Base-by-base conservation (phyloP, 192 early-diverging fungal genomes). In the Paraglomus occultum region DNA sequence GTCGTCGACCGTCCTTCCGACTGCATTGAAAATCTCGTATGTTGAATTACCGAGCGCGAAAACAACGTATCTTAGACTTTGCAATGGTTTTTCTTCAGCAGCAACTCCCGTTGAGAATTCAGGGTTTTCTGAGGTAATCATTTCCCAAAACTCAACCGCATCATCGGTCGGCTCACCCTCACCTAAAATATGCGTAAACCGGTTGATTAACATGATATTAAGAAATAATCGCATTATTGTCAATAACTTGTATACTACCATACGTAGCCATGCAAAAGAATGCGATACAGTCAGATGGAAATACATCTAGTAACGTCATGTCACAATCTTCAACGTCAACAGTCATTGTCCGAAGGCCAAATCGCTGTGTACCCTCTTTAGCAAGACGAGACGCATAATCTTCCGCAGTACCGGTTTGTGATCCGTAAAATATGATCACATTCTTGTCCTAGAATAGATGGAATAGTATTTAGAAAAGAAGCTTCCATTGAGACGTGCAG, bases 101-200 rank as follows among this genome's bases (percentile, higher is more conserved):
- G 88, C 79, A 42, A 83, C 74, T 69, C 81, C 81, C 53, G 79
- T 67, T 7, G 86, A 84, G 52, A 89, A 79, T 63, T 92, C 90
- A 53, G 86, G 87, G 18, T 90, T 85, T 17, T 90, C 84, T 15
- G 88, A 88, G n/a, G 80, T 81, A 59, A 92, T 84, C 48, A 98
- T 76, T 20, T 95, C 92, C 86, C 91, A 97, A 74, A 97, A 98
- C 10, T 95, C 95, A 20, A 90, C 88, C 53, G 94, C 91, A 73
- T 98, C 98, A 78, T 99, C 97, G 5, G 97, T 98, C 17, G 97
- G 95, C 75, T 99, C 97, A 65, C 97, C 97, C 77, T 95, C 92
- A 71, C 67, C 67, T 70, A 67, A n/a, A 23, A 20, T 54, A n/a
- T 51, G n/a, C 8, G 38, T 10, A 15, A 51, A 18, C 15, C 38